Percentiles rank a stretch among this genome's conserved stretches.
Evolutionary conservation across 805 yeast species (phyloP).

Genomic region (Sugiyamaella chiloensis): DNA sequence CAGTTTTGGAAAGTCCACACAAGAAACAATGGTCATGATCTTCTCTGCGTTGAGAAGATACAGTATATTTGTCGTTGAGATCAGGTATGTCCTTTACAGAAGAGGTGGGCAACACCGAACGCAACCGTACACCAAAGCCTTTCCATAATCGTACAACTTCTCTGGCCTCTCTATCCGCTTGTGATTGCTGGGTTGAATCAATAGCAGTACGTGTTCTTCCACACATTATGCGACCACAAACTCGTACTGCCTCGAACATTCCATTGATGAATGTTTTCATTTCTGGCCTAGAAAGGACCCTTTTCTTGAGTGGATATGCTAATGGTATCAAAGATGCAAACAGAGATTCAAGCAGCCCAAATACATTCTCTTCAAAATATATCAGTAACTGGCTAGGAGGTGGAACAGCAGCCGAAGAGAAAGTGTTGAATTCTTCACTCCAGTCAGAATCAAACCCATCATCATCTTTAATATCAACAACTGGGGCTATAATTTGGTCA

Average conservation of each 20-base stretch:
- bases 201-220: slow-evolving; percentile 23
- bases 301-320: slow-evolving; percentile 20
- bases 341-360: slow-evolving; percentile 19
- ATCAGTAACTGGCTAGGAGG: slow-evolving; percentile 29
- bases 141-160: slow-evolving; percentile 24
- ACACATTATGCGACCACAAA: slow-evolving; percentile 25
- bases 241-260: slow-evolving; percentile 20
- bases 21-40: slow-evolving; percentile 17
- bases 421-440: slow-evolving; percentile 13
- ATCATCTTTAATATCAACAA: neutral
- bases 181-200: slow-evolving; percentile 5
- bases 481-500: too few species aligned
- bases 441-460: neutral
- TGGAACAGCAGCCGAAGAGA: slow-evolving; percentile 21
- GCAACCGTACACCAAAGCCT: slow-evolving; percentile 17
- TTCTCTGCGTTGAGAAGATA: slow-evolving; percentile 5
- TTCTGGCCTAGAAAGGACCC: slow-evolving; percentile 24
- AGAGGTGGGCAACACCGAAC: slow-evolving; percentile 18
- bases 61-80: slow-evolving; percentile 15
- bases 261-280: slow-evolving; percentile 23
- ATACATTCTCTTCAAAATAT: slow-evolving; percentile 23
- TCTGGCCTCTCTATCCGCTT: slow-evolving; percentile 25
- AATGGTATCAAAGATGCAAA: slow-evolving; percentile 21
- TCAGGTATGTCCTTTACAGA: slow-evolving; percentile 13
- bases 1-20: slow-evolving; percentile 26